Percentiles rank a stretch among this genome's conserved stretches.
Evolutionary conservation across 805 yeast species (phyloP).

Genomic region (Candida coleopterorum): DNA sequence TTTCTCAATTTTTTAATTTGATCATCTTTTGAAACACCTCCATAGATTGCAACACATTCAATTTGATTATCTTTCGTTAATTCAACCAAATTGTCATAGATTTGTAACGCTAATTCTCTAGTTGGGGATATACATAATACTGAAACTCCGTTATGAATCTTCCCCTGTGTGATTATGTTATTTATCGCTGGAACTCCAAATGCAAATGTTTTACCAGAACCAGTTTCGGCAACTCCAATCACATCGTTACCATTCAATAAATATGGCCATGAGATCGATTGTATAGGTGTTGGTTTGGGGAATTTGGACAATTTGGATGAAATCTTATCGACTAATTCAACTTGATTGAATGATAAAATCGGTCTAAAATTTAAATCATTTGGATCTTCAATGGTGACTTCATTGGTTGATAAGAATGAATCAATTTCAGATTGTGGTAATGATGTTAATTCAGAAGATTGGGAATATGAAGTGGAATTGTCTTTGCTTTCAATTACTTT

Average conservation of each 20-base stretch:
- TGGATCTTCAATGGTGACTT: slow-evolving; percentile 76
- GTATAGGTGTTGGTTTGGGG: slow-evolving; percentile 93
- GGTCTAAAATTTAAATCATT: slow-evolving; percentile 54
- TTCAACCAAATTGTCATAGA: slow-evolving; percentile 71
- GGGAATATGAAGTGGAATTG: slow-evolving; percentile 24
- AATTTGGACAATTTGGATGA: slow-evolving; percentile 62
- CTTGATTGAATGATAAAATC: slow-evolving; percentile 58
- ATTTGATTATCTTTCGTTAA: slow-evolving; percentile 60
- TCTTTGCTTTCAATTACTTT: slow-evolving; percentile 21
- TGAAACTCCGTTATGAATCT: slow-evolving; percentile 50
- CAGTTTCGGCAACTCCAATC: slow-evolving; percentile 97
- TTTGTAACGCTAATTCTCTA: slow-evolving; percentile 94
- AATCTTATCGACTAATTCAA: slow-evolving; percentile 50
- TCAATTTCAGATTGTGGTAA: slow-evolving; percentile 54
- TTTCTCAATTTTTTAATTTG: slow-evolving; percentile 71
- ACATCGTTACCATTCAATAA: slow-evolving; percentile 75
- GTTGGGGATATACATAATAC: slow-evolving; percentile 93
- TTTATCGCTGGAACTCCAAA: slow-evolving; percentile 96
- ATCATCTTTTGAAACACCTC: slow-evolving; percentile 95
- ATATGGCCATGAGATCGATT: slow-evolving; percentile 92
- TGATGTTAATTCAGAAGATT: slow-evolving; percentile 34
- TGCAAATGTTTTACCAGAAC: slow-evolving; percentile 96
- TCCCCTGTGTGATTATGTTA: slow-evolving; percentile 46
- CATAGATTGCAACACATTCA: slow-evolving; percentile 82
- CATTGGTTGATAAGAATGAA: slow-evolving; percentile 62